Evolutionary conservation across 257 asterid species (phyloP), one percentile per base, ranked within the genome.

Genomic region (Apocynum venetum): DNA sequence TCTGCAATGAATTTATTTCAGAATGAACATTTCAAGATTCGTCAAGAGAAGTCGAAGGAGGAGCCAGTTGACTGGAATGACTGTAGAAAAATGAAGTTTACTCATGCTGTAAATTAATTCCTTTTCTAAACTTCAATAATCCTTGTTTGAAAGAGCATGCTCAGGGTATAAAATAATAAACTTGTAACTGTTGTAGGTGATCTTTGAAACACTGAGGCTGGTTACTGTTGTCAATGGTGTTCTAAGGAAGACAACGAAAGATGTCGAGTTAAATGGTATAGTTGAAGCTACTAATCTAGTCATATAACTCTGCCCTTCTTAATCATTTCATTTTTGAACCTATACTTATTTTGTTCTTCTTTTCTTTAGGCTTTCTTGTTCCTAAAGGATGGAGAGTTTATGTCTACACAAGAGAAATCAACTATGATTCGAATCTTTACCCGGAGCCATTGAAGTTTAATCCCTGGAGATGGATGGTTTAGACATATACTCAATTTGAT

Each of bases 401-500:
- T 60, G 96, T 86, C 35, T 89, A 84, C 80, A 87, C 89, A n/a
- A 89, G 97, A 83, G 98, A 94, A 87, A 85, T 90, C 72, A 94
- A 94, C 84, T 90, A 90, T 60, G 98, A 94, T 74, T 90, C 93
- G 14, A 14, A 68, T 4, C 83, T 91, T 6, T 91, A 92, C 76
- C 88, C 91, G 4, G 96, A 92, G 4, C 94, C 98, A 25, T 80
- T 79, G 0, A 80, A 78, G 74, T 94, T 94, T n/a, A 86, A 91
- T 80, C 98, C 98, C 12, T 88, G 96, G 94, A 92, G 97, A 89
- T 94, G 98, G 98, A 76, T 89, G 90, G 91, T 87, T n/a, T 44
- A 81, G 89, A 44, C 7, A 2, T 46, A 46, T 46, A 4, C 49
- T 46, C 49, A 46, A 46, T 31, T 25, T 25, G 31, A 25, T 25